These are phyloP conservation scores for Sphenostylis stenocarpa DNA, from an alignment of 306 rosid species.

Conservation along the genomic window DNA sequence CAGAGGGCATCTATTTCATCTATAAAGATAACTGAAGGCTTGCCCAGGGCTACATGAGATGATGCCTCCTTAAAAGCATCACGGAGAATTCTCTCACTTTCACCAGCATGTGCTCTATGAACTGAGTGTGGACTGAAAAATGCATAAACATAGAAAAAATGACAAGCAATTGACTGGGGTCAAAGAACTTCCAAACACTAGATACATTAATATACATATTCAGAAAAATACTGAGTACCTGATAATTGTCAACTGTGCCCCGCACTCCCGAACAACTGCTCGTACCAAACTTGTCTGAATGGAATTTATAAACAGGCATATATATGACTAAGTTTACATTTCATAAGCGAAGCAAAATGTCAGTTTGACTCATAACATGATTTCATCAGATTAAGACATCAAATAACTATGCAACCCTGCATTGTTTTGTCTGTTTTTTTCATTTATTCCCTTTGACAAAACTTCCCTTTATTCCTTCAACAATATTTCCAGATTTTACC, in stretches of 20 bases:
- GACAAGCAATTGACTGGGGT: not conserved
- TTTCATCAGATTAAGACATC: not conserved
- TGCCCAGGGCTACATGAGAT: slow-evolving; percentile 56
- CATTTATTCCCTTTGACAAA: not conserved
- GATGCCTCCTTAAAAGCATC: slow-evolving; percentile 83
- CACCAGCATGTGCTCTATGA: slow-evolving; percentile 73
- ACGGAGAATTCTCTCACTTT: slow-evolving; percentile 74
- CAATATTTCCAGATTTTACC: not conserved
- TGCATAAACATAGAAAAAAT: slow-evolving; percentile 25
- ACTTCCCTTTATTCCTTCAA: not conserved
- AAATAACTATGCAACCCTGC: not conserved
- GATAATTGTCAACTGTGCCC: slow-evolving; percentile 68
- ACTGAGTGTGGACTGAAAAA: slow-evolving; percentile 77
- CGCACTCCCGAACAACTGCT: slow-evolving; percentile 80
- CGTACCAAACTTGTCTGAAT: slow-evolving; percentile 88
- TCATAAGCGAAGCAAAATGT: slow-evolving; percentile 12
- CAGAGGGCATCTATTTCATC: slow-evolving; percentile 93
- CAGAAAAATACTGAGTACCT: slow-evolving; percentile 50
- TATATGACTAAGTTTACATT: not conserved
- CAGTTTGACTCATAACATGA: not conserved
- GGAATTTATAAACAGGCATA: not conserved
- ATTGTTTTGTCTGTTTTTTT: too few relatives aligned
- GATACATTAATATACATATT: not conserved
- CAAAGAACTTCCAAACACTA: not conserved
- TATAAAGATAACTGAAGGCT: slow-evolving; percentile 72